These are phyloP conservation scores for Excoecaria cochinchinensis DNA, from an alignment of 345 rosid genomes.

Conservation along the genomic window DNA sequence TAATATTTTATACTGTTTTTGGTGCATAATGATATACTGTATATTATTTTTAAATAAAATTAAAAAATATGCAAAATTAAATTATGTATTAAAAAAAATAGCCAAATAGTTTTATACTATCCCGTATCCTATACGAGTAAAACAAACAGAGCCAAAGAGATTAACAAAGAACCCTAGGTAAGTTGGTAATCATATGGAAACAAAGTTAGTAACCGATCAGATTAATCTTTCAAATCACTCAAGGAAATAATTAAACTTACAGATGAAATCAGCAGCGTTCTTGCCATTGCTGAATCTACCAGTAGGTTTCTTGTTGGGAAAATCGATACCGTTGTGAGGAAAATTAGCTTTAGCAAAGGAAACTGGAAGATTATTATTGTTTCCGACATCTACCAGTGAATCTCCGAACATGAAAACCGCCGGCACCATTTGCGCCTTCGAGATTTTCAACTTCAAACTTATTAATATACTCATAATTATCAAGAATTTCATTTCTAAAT, in stretches of 20 bases:
- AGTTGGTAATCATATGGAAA: too few species aligned
- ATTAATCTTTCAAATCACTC: too few species aligned
- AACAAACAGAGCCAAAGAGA: too few species aligned
- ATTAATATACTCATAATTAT: background rate
- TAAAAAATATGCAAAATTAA: too few species aligned
- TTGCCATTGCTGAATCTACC: constrained; percentile 61
- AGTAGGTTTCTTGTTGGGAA: constrained; percentile 41
- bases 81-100: too few species aligned
- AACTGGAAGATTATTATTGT: constrained; percentile 41
- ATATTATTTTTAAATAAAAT: too few species aligned
- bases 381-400: constrained; percentile 54
- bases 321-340: constrained; percentile 55
- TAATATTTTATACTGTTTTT: too few species aligned
- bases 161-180: too few species aligned
- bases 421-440: constrained; percentile 39
- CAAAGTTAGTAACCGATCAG: too few species aligned
- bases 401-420: constrained; percentile 50
- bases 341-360: constrained; percentile 47
- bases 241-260: constrained; percentile 15
- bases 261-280: constrained; percentile 55
- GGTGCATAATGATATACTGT: too few species aligned
- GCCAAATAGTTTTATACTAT: too few species aligned
- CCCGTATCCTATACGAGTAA: too few species aligned
- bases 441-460: background rate
- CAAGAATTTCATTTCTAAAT: background rate